phyloP scores from a whole-genome alignment of 768 basidiomycete genomes.

The Amanita rimosa region DNA sequence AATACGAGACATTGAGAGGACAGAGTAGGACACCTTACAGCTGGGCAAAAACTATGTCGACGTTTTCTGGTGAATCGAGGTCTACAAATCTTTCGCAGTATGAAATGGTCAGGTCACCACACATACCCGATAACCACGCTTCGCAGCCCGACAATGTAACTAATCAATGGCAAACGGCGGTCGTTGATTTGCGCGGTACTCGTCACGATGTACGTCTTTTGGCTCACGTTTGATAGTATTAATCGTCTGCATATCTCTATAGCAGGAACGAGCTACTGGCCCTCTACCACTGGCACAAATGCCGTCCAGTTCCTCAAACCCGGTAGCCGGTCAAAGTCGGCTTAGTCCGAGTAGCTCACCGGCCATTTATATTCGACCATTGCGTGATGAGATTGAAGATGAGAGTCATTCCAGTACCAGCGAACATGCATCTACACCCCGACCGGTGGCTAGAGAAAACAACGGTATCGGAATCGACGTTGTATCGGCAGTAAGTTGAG shows the following conservation, averaged over 20 bases:
- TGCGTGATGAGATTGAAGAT: constrained; percentile 2
- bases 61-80: constrained; percentile 17
- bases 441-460: constrained; percentile 8
- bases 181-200: constrained; percentile 12
- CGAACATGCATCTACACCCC: neutral
- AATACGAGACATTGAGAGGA: neutral
- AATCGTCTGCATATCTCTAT: neutral
- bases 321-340: neutral
- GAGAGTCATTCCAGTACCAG: neutral
- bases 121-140: neutral
- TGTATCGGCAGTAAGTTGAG: constrained; percentile 32
- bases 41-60: neutral
- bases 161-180: constrained; percentile 22
- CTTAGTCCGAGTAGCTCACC: neutral
- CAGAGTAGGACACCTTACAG: neutral
- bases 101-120: constrained; percentile 24
- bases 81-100: constrained; percentile 27
- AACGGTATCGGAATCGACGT: constrained; percentile 25
- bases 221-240: no score
- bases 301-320: neutral
- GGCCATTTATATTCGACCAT: neutral
- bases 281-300: neutral
- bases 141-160: constrained; percentile 16
- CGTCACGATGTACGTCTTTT: neutral
- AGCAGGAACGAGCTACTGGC: neutral